Percentiles rank a stretch among this genome's conserved stretches.
Evolutionary conservation across 2,329 filamentous ascomycete species (phyloP).

Genomic region (Monilinia vaccinii-corymbosi): DNA sequence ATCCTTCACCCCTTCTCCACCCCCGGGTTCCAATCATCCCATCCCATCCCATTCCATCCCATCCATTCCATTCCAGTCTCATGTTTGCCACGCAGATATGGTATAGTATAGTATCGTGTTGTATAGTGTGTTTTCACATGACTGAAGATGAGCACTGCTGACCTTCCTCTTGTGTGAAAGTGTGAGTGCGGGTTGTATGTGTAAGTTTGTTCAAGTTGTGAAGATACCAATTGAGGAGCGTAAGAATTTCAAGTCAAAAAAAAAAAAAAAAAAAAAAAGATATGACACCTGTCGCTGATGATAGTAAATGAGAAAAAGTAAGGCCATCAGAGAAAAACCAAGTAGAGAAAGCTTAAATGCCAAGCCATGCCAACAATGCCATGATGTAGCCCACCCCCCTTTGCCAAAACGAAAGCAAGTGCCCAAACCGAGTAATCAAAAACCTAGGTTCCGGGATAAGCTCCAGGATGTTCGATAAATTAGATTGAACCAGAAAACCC

Average conservation of each 20-base stretch:
- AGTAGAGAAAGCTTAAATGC: conserved; percentile 4
- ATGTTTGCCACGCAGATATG: neutral
- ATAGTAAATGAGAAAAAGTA: neutral
- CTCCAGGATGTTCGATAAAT: conserved; percentile 8
- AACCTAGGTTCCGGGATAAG: neutral
- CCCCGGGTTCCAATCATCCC: neutral
- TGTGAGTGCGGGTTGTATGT: neutral
- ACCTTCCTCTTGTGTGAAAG: neutral
- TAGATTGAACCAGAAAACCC: conserved; percentile 7
- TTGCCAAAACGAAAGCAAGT: conserved; percentile 6
- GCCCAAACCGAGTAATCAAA: conserved; percentile 5
- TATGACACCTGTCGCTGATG: conserved; percentile 9
- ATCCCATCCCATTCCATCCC: neutral
- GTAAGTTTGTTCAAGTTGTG: neutral
- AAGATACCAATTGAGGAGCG: conserved; percentile 1
- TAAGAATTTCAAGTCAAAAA: conserved; percentile 6
- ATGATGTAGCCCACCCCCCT: conserved; percentile 5
- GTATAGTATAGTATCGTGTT: neutral
- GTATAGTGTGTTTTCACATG: neutral
- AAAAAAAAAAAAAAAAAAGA: conserved; percentile 2
- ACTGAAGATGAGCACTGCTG: neutral
- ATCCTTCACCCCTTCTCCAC: neutral
- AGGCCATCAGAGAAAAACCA: conserved; percentile 7
- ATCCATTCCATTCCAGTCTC: neutral
- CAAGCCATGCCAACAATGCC: conserved; percentile 8